Conservation (phyloP, 352 stramenopile genomes). For the Pythium utonaiense region DNA sequence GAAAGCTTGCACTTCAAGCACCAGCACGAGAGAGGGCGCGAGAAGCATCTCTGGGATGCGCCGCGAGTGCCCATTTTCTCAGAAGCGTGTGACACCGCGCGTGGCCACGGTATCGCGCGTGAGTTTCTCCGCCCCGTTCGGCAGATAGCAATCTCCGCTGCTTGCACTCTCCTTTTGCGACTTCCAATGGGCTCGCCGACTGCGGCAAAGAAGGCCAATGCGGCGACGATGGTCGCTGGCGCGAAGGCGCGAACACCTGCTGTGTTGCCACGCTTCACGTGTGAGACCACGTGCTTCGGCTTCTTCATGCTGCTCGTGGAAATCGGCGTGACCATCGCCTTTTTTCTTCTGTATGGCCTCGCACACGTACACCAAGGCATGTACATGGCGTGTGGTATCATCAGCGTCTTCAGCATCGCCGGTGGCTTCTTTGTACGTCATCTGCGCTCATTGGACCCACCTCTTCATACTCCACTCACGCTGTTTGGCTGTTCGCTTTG, state of each 20-base stretch:
- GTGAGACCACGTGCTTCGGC: slow-evolving; percentile 42
- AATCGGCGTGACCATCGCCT: slow-evolving; percentile 27
- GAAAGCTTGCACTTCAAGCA: not conserved
- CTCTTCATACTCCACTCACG: not conserved
- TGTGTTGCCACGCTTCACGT: slow-evolving; percentile 38
- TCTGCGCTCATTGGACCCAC: not conserved
- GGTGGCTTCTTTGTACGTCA: slow-evolving; percentile 43
- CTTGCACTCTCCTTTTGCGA: not conserved
- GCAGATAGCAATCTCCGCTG: not conserved
- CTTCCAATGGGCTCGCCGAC: not conserved
- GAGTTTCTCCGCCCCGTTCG: not conserved
- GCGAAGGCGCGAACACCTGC: slow-evolving; percentile 20
- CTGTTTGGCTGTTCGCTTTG: too few species aligned
- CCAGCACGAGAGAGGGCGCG: not conserved
- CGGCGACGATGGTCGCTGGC: slow-evolving; percentile 1
- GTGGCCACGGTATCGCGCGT: not conserved
- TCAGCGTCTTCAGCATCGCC: slow-evolving; percentile 37
- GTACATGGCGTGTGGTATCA: slow-evolving; percentile 33
- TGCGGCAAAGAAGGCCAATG: not conserved
- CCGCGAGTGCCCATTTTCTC: not conserved
- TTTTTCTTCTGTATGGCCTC: slow-evolving; percentile 43
- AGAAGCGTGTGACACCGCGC: not conserved
- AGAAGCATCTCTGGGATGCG: not conserved
- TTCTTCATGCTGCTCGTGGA: slow-evolving; percentile 38
- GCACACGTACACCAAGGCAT: slow-evolving; percentile 31